A percentile compares a stretch with the other conserved stretches of the same genome.
phyloP scores from a whole-genome alignment of 225 moss, liverwort and hornwort genomes.

The Marchantia paleacea region DNA sequence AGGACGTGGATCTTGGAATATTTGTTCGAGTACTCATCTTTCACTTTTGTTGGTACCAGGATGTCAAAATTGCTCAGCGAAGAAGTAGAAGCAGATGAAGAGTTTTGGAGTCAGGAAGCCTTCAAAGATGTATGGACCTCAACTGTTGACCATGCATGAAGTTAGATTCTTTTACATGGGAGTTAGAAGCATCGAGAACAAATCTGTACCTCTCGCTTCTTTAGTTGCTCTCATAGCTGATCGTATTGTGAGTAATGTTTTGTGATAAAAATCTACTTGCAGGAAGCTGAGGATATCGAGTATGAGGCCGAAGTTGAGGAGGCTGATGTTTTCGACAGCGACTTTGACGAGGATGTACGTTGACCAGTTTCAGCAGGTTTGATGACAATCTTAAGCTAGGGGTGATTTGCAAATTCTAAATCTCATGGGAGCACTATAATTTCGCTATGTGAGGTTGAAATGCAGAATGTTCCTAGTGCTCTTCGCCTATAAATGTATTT shows the following conservation, averaged over 20 bases:
- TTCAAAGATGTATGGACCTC: slow-evolving; percentile 64
- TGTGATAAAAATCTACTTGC: neutral
- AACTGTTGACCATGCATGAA: neutral
- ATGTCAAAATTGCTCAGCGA: slow-evolving; percentile 80
- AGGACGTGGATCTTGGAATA: neutral
- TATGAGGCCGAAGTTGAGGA: slow-evolving; percentile 80
- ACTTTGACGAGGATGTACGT: slow-evolving; percentile 84
- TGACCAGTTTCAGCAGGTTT: slow-evolving; percentile 22
- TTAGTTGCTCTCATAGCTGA: neutral
- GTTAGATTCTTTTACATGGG: neutral
- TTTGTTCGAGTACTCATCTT: neutral
- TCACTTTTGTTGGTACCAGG: slow-evolving; percentile 26
- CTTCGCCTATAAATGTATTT: neutral
- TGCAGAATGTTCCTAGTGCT: neutral
- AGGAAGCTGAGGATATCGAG: slow-evolving; percentile 80
- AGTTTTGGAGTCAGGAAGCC: slow-evolving; percentile 97
- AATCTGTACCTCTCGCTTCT: neutral
- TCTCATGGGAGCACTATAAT: neutral
- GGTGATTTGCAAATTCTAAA: neutral
- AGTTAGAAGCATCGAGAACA: neutral
- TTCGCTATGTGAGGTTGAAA: neutral
- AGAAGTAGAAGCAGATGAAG: slow-evolving; percentile 92
- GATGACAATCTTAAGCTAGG: slow-evolving; percentile 36
- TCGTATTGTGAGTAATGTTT: neutral
- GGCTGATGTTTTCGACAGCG: slow-evolving; percentile 91